Evolutionary conservation across 768 basidiomycete genomes (phyloP), one percentile per base, ranked within the genome.

Genomic region (Asterophora lycoperdoides): DNA sequence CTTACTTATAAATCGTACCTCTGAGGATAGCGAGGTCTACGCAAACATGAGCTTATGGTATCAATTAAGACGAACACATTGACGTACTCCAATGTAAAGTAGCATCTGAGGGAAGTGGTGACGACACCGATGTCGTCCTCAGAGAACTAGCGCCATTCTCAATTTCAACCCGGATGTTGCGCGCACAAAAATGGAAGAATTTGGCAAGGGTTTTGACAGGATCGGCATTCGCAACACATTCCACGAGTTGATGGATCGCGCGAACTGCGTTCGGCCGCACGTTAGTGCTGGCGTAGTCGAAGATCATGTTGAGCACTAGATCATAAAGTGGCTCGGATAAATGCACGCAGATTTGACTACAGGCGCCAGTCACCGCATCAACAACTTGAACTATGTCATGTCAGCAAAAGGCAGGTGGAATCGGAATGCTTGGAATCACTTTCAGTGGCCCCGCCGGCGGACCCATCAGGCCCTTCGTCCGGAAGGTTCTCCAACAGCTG

Each of bases 251-350:
- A 57, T 92, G 89, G 20, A 93, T 86, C 2, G 86, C 89, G 47
- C 89, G 81, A 36, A 93, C 88, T 18, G 89, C 86, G 64, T 93
- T 94, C 19, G 89, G 76, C 19, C 90, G 84, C 20, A 89, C 85
- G 52, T 83, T 86, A 11, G 80, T 83, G 57, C 83, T 87, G 13
- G 84, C 84, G 60, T 93, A 92, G 60, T 92, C 83, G 62, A 76
- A 87, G 48, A 93, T 79, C 75, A 92, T 83, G 56, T 89, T 85
- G 39, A 93, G 70, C 4, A 86, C 89, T 52, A 89, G 73, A 58
- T 91, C 86, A 63, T 82, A 93, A 17, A 93, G 70, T 2, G 79
- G 74, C 35, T 84, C 83, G 0, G 85, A 87, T 3, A 87, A 68
- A 64, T 89, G 86, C 11, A 80, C 76, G 66, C 84, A 88, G 35